Base-by-base conservation (phyloP, 768 basidiomycete genomes). In the Pisolithus orientalis region DNA sequence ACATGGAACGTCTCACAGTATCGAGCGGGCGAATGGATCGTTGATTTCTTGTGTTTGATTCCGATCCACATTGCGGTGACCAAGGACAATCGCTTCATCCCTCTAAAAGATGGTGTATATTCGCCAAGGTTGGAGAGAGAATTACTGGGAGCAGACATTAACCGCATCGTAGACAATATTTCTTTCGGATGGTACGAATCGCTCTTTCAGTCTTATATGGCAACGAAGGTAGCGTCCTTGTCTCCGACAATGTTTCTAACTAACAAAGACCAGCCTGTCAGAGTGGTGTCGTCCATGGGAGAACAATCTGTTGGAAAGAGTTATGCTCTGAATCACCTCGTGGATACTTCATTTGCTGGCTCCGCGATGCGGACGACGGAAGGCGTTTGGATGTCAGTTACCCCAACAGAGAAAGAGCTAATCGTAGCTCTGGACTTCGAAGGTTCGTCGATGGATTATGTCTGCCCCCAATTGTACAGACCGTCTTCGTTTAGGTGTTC, bases 231-330 rank as follows among this genome's bases (percentile, higher is more conserved):
- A 50, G 21, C 43, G 3, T 6, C 45, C 40, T 14, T 24, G 5
- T 13, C 5, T 21, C 16, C n/a, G 7, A 27, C 6, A 49, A 21
- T 37, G 8, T 21, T 1, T n/a, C 8, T 21, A 9, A 39, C 47
- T 57, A 2, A 57, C 24, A 34, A 25, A 13, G n/a, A 29, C 52
- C 34, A 80, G 76, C 78, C 78, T 16, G 80, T 82, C 6, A 77
- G 74, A 56, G 80, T 82, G 4, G 79, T 81, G 1, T 80, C 80
- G 0, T 82, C 80, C 0, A 82, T 82, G 80, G 80, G 79, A 3
- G 79, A 80, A 62, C 80, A 81, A 59, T 80, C 78, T 0, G 79
- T 81, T 9, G 80, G 79, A 1, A 80, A 80, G 56, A 76, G 74
- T 34, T 82, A 72, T 51, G 63, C 74, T 2, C 58, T 80, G 31